These are phyloP conservation scores for Vigna radiata DNA, from an alignment of 306 rosid species.

Conservation along the genomic window DNA sequence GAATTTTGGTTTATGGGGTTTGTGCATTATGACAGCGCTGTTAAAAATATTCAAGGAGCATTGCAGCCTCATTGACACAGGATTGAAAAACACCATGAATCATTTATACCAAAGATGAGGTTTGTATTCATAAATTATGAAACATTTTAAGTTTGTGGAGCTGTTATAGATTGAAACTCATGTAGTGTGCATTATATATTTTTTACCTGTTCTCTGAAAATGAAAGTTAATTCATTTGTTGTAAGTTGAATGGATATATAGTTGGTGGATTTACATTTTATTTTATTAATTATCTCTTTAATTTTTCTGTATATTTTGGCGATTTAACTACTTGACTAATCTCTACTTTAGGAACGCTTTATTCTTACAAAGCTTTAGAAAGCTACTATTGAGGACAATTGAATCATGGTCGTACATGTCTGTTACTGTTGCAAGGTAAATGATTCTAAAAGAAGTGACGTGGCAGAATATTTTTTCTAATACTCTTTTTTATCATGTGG, in stretches of 20 bases:
- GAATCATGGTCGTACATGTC: too few species aligned
- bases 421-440: too few species aligned
- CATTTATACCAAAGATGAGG: slow-evolving; percentile 32
- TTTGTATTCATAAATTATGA: slow-evolving; percentile 42
- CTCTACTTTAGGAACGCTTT: neutral
- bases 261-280: neutral
- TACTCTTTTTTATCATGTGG: too few species aligned
- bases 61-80: slow-evolving; percentile 59
- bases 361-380: neutral
- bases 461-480: too few species aligned
- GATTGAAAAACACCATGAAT: slow-evolving; percentile 32
- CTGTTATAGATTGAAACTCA: slow-evolving; percentile 24
- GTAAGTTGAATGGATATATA: slow-evolving; percentile 35
- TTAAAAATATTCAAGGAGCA: slow-evolving; percentile 72
- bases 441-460: too few species aligned
- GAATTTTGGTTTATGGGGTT: slow-evolving; percentile 99
- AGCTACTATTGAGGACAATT: too few species aligned
- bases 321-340: neutral
- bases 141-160: slow-evolving; percentile 44
- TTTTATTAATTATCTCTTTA: neutral
- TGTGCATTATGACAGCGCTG: slow-evolving; percentile 85
- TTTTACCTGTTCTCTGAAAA: slow-evolving; percentile 31
- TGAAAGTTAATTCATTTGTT: slow-evolving; percentile 33
- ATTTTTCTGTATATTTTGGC: neutral
- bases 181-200: slow-evolving; percentile 13